Evolutionary conservation across 2,329 filamentous ascomycete genomes (phyloP).

Genomic region (Cladosporium sp.): DNA sequence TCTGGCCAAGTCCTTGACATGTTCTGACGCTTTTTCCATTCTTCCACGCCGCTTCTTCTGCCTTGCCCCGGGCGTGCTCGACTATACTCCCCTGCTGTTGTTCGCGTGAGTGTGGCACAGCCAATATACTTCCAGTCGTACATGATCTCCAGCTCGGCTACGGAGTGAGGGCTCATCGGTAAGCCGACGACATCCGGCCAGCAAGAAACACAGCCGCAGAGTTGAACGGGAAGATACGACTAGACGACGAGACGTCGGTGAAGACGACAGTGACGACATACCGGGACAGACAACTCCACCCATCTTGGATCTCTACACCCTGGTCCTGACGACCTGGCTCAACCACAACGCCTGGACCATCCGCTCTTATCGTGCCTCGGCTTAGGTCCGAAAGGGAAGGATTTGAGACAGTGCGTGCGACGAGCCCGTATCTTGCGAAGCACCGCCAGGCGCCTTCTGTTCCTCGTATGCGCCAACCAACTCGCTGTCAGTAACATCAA

Average conservation of each 20-base stretch:
- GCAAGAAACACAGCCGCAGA: background rate
- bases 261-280: background rate
- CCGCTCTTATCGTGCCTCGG: constrained; percentile 12
- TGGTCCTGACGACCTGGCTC: too few species aligned
- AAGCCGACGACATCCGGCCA: constrained; percentile 10
- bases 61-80: background rate
- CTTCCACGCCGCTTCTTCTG: background rate
- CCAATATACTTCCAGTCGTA: background rate
- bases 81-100: background rate
- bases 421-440: constrained; percentile 2
- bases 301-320: too few species aligned
- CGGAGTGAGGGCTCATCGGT: background rate
- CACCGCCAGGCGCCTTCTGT: background rate
- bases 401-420: constrained; percentile 12
- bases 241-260: background rate
- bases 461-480: constrained; percentile 1
- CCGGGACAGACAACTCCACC: too few species aligned
- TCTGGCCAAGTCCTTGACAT: background rate
- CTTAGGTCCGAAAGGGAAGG: constrained; percentile 6
- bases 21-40: background rate
- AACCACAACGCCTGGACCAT: constrained; percentile 1
- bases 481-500: background rate
- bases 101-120: background rate
- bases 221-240: background rate
- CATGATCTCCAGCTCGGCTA: background rate